phyloP scores from a whole-genome alignment of 1,284 basidiomycete species.

The Ceratobasidium papillatum region DNA sequence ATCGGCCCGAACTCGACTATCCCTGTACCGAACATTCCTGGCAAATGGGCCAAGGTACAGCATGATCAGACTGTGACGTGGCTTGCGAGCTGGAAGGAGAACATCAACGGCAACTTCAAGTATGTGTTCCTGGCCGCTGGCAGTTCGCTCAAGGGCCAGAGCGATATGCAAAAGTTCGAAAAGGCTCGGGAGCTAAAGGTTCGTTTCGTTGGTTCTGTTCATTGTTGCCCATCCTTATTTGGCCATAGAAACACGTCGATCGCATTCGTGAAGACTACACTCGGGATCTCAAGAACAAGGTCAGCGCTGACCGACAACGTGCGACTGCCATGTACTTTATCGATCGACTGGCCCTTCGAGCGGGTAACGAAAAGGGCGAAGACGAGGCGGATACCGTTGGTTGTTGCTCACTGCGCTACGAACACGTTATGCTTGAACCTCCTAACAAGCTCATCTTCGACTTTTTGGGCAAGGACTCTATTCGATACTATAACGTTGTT shows the following conservation, averaged over 20 bases:
- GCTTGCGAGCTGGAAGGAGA: slow-evolving; percentile 98
- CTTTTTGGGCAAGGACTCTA: slow-evolving; percentile 97
- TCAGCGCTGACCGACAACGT: slow-evolving; percentile 92
- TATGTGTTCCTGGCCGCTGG: slow-evolving; percentile 96
- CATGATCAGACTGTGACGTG: slow-evolving; percentile 97
- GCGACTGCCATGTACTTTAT: slow-evolving; percentile 99
- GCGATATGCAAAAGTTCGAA: slow-evolving; percentile 95
- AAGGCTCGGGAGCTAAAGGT: slow-evolving; percentile 95
- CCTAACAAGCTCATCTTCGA: slow-evolving; percentile 90
- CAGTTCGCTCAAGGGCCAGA: slow-evolving; percentile 94
- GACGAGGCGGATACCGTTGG: slow-evolving; percentile 98
- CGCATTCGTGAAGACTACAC: slow-evolving; percentile 88
- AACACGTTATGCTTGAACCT: slow-evolving; percentile 90
- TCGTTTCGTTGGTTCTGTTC: slow-evolving; percentile 44
- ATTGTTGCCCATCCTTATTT: not conserved
- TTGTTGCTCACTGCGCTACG: slow-evolving; percentile 93
- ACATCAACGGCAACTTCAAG: slow-evolving; percentile 90
- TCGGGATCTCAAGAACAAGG: slow-evolving; percentile 83
- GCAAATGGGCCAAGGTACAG: slow-evolving; percentile 84
- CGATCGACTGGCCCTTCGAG: slow-evolving; percentile 92
- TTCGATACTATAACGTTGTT: slow-evolving; percentile 92
- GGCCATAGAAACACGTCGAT: slow-evolving; percentile 85
- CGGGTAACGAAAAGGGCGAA: slow-evolving; percentile 97
- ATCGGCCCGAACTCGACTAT: slow-evolving; percentile 78
- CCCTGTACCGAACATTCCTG: slow-evolving; percentile 87